Base-by-base conservation (phyloP, 2,329 filamentous ascomycete species). In the Claviceps fusiformis region DNA sequence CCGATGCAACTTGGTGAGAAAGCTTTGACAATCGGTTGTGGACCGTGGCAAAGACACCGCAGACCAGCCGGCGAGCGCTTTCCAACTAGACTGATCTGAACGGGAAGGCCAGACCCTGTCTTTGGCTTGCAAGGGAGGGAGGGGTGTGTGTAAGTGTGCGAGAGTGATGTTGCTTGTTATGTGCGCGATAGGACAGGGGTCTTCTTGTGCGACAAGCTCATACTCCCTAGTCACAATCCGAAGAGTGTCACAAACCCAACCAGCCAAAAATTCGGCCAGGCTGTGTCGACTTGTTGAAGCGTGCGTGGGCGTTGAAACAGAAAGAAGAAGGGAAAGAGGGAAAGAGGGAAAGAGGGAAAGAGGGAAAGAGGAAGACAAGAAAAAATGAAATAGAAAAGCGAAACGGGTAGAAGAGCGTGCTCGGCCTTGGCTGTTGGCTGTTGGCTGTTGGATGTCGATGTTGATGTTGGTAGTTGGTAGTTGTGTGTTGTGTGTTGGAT, bases 1-100 rank as follows among this genome's bases (percentile, higher is more conserved):
- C 52, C n/a, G 52, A 53, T 29, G 47, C 52, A 53, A 41, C 19
- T 53, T n/a, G 35, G 27, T 53, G 43, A 39, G 19, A 43, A 48
- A 48, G 35, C 35, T 41, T 47, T 37, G 29, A 31, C 35, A n/a
- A 27, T 39, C 52, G 24, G 44, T 46, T 39, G 24, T 53, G 24
- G 24, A 46, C 17, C 52, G 19, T 41, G 10, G 51, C 31, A 53
- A 33, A 39, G 51, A 47, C 43, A 27, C 51, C 31, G 51, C 19
- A 53, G 43, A 53, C 43, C 31, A 33, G 51, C 51, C 31, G 43
- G 43, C 13, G 51, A 27, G 43, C 51, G 13, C 37, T 27, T 51
- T 29, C 31, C 9, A 37, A 24, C 31, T n/a, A 37, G n/a, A 33
- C 19, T 11, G n/a, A 53, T 53, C 43, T 46, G 11, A 17, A 46